These are phyloP conservation scores for Magnusiomyces sp. DNA, from an alignment of 1,139 yeast genomes.

Conservation along the genomic window DNA sequence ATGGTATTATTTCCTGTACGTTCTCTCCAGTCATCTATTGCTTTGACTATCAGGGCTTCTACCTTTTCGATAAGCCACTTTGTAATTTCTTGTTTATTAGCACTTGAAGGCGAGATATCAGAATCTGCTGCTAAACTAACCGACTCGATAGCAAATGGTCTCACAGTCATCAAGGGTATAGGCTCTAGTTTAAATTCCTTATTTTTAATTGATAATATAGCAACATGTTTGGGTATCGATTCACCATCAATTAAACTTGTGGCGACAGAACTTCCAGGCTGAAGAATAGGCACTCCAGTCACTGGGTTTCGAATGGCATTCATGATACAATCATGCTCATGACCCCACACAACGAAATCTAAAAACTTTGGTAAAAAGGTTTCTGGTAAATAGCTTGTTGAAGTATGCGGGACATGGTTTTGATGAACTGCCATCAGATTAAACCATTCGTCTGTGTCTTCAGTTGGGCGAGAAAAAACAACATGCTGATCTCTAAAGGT, in stretches of 20 bases:
- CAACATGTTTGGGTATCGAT: constrained; percentile 50
- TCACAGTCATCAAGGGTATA: constrained; percentile 57
- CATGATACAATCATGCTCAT: constrained; percentile 90
- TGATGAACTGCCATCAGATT: constrained; percentile 88
- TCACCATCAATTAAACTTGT: constrained; percentile 88
- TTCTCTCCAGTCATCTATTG: constrained; percentile 44
- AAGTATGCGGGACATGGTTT: constrained; percentile 69
- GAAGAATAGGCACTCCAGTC: constrained; percentile 69
- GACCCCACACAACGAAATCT: constrained; percentile 91
- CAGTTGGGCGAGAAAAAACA: constrained; percentile 63
- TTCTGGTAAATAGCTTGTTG: constrained; percentile 79
- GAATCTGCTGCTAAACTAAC: constrained; percentile 46
- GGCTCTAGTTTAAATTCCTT: constrained; percentile 55
- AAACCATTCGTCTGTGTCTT: constrained; percentile 56
- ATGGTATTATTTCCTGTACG: constrained; percentile 23
- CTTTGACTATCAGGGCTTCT: constrained; percentile 55
- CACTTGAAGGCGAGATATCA: constrained; percentile 53
- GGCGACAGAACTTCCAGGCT: constrained; percentile 93
- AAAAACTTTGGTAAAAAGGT: constrained; percentile 70
- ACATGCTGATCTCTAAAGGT: constrained; percentile 78
- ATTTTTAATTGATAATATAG: constrained; percentile 46
- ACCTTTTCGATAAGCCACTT: constrained; percentile 50
- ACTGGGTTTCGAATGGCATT: constrained; percentile 57
- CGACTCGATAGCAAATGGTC: constrained; percentile 76
- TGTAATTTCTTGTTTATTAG: constrained; percentile 54